These are phyloP conservation scores for Solanum chacoense DNA, from an alignment of 305 asterid genomes.

Conservation along the genomic window DNA sequence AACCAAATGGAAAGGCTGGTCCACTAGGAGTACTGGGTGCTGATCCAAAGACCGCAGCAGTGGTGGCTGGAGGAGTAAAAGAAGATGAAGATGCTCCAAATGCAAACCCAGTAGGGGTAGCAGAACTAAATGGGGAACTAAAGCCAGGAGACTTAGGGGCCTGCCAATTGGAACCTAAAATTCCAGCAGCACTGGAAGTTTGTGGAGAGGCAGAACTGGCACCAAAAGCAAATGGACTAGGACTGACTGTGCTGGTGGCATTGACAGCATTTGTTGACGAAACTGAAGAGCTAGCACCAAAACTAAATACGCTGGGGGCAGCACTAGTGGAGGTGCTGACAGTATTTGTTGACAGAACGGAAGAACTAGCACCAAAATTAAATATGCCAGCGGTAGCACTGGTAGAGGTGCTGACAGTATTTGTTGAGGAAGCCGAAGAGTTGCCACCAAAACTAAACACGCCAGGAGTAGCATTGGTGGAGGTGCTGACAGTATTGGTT, in stretches of 20 bases:
- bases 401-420: constrained; percentile 15
- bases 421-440: constrained; percentile 25
- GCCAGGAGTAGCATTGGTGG: constrained; percentile 23
- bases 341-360: constrained; percentile 21
- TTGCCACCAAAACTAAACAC: constrained; percentile 6
- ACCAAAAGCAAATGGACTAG: constrained; percentile 14
- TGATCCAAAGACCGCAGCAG: constrained; percentile 28
- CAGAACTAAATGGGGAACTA: constrained; percentile 21
- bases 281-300: constrained; percentile 15
- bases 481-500: constrained; percentile 14
- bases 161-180: constrained; percentile 40
- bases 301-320: neutral
- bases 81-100: constrained; percentile 46
- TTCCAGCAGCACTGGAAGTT: constrained; percentile 9
- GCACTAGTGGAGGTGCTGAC: constrained; percentile 14
- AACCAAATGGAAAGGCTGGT: constrained; percentile 27
- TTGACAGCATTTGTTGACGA: constrained; percentile 17
- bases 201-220: constrained; percentile 10
- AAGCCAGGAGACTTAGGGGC: constrained; percentile 25
- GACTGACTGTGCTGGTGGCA: constrained; percentile 21
- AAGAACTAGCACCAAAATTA: constrained; percentile 10
- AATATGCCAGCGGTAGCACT: neutral
- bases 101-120: constrained; percentile 32
- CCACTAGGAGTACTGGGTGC: constrained; percentile 23
- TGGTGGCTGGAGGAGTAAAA: constrained; percentile 21